Evolutionary conservation across 2,329 filamentous ascomycete genomes (phyloP).

Genomic region (Trichoderma atroviride): DNA sequence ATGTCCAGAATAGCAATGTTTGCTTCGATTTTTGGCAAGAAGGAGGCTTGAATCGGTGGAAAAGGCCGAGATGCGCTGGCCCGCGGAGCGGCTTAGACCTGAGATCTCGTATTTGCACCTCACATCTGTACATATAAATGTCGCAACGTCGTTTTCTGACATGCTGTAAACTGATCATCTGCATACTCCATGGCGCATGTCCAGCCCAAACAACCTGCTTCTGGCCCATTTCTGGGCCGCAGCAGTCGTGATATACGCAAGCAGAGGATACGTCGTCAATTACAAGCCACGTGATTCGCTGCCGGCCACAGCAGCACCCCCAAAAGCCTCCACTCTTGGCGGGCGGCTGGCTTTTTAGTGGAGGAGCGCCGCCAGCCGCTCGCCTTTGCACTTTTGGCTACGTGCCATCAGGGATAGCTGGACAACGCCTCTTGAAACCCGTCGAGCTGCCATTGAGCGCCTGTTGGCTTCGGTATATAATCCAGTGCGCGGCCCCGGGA

Average conservation of each 20-base stretch:
- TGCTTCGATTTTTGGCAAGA: not conserved
- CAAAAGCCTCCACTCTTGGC: slow-evolving; percentile 21
- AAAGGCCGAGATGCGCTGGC: slow-evolving; percentile 1
- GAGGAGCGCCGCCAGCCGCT: slow-evolving; percentile 15
- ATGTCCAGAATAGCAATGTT: not conserved
- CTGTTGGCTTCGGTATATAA: slow-evolving; percentile 3
- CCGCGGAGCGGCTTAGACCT: slow-evolving; percentile 17
- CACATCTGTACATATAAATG: slow-evolving; percentile 16
- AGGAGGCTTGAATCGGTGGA: not conserved
- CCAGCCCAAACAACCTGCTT: not conserved
- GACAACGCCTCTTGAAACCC: not conserved
- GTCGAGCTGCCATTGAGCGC: slow-evolving; percentile 11
- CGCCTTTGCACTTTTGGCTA: slow-evolving; percentile 24
- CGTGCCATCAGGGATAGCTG: slow-evolving; percentile 24
- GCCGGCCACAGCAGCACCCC: slow-evolving; percentile 48
- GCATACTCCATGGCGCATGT: not conserved
- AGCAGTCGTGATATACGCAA: slow-evolving; percentile 20
- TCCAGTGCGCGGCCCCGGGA: not conserved
- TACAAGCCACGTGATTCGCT: slow-evolving; percentile 26
- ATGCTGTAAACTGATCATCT: not conserved
- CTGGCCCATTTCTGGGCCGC: not conserved
- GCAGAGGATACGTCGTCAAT: slow-evolving; percentile 16
- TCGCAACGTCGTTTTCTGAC: slow-evolving; percentile 17
- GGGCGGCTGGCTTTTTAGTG: slow-evolving; percentile 24
- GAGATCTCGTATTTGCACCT: slow-evolving; percentile 19